Percentiles rank a stretch among this genome's conserved stretches.
phyloP scores from a whole-genome alignment of 345 rosid species.

The Eucalyptus curtisii region DNA sequence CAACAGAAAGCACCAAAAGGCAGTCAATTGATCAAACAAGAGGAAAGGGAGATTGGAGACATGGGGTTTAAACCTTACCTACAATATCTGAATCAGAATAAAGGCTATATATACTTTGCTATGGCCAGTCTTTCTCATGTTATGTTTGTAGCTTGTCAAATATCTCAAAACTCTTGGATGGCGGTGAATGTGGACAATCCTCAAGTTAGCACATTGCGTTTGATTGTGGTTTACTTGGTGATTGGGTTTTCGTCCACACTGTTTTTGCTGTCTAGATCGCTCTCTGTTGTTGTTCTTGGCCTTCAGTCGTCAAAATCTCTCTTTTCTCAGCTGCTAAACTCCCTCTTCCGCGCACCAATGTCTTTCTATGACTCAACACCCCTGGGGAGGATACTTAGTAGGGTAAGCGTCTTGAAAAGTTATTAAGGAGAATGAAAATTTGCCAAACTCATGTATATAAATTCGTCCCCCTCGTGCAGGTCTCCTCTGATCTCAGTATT shows the following conservation, averaged over 20 bases:
- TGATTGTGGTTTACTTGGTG: constrained; percentile 49
- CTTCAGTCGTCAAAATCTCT: constrained; percentile 53
- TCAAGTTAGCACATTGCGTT: constrained; percentile 29
- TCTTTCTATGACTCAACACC: constrained; percentile 90
- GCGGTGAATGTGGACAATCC: constrained; percentile 69
- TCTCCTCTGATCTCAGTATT: constrained; percentile 79
- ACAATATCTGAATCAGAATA: constrained; percentile 60
- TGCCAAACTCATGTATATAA: not conserved
- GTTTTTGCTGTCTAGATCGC: constrained; percentile 43
- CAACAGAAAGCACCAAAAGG: constrained; percentile 34
- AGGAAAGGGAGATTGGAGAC: constrained; percentile 78
- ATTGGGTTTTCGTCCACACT: constrained; percentile 38
- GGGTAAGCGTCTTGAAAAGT: constrained; percentile 22
- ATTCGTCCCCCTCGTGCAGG: constrained; percentile 12
- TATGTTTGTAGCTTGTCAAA: constrained; percentile 41
- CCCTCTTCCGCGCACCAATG: constrained; percentile 79
- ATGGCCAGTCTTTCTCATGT: constrained; percentile 32
- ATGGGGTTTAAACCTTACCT: constrained; percentile 64
- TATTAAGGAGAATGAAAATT: not conserved
- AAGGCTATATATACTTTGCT: constrained; percentile 60
- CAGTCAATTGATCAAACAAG: constrained; percentile 68
- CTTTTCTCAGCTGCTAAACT: constrained; percentile 53
- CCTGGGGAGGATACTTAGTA: constrained; percentile 71
- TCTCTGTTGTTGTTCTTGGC: constrained; percentile 36
- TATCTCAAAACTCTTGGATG: constrained; percentile 66